Conservation (phyloP, 1,284 basidiomycete species). For the Porogramme epimiltina region DNA sequence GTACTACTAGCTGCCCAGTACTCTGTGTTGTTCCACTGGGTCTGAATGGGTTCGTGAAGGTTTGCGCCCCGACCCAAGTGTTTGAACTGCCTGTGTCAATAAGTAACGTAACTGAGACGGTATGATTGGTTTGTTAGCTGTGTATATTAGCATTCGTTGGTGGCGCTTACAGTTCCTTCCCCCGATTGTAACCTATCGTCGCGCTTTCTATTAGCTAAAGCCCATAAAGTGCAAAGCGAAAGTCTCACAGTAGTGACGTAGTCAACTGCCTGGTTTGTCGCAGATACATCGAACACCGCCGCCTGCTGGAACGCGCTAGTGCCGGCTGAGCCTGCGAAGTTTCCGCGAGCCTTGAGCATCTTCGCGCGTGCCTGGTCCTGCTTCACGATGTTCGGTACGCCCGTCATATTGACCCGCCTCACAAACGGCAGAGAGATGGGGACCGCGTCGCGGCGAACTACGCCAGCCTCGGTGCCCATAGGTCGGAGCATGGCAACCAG, state of each 20-base stretch:
- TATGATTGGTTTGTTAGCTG: neutral
- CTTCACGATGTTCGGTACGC: conserved; percentile 19
- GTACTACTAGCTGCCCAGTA: conserved; percentile 17
- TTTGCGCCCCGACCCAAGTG: conserved; percentile 60
- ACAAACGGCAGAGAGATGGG: conserved; percentile 24
- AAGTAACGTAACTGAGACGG: conserved; percentile 16
- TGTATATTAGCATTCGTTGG: neutral
- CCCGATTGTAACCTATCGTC: neutral
- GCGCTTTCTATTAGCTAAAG: neutral
- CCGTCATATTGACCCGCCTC: conserved; percentile 24
- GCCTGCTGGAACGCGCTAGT: neutral
- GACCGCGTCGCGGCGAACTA: conserved; percentile 12
- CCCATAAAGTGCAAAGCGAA: neutral
- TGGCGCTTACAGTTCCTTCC: neutral
- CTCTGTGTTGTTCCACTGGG: conserved; percentile 42
- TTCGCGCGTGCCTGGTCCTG: conserved; percentile 25
- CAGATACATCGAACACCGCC: conserved; percentile 18
- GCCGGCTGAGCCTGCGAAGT: neutral
- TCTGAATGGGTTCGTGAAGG: conserved; percentile 33
- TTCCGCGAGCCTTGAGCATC: conserved; percentile 10
- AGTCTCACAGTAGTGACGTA: conserved; percentile 27
- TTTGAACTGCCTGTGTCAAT: conserved; percentile 43
- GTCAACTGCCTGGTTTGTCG: conserved; percentile 25
- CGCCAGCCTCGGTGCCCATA: neutral
- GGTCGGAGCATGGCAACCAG: neutral